Percentiles rank a stretch among this genome's conserved stretches.
phyloP scores from a whole-genome alignment of 1,139 yeast species.

The Candida neerlandica region DNA sequence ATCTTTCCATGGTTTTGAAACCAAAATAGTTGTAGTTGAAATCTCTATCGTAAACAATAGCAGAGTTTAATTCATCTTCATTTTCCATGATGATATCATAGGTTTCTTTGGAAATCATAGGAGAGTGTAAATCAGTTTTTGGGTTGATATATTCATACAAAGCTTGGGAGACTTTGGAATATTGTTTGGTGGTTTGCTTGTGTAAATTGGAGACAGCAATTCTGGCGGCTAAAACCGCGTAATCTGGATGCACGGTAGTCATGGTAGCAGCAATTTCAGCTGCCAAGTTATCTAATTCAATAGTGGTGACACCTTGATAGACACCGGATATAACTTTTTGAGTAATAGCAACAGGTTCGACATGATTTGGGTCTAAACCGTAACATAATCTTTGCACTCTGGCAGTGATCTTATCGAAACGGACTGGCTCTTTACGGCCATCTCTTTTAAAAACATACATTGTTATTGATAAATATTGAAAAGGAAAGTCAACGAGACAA shows the following conservation, averaged over 20 bases:
- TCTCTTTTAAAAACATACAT: slow-evolving; percentile 64
- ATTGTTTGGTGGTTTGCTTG: slow-evolving; percentile 89
- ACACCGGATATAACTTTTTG: slow-evolving; percentile 89
- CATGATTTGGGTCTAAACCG: slow-evolving; percentile 80
- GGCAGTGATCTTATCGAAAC: slow-evolving; percentile 66
- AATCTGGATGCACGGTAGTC: slow-evolving; percentile 97
- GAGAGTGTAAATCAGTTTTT: slow-evolving; percentile 66
- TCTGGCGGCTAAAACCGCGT: slow-evolving; percentile 92
- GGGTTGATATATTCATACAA: slow-evolving; percentile 76
- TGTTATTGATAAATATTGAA: not conserved
- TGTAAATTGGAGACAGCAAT: slow-evolving; percentile 90
- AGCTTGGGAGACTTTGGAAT: slow-evolving; percentile 72
- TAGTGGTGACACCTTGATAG: slow-evolving; percentile 94
- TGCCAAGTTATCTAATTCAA: slow-evolving; percentile 88
- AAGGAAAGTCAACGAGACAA: slow-evolving; percentile 4
- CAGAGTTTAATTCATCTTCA: slow-evolving; percentile 74
- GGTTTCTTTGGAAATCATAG: slow-evolving; percentile 78
- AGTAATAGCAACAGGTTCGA: slow-evolving; percentile 87
- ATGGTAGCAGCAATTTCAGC: slow-evolving; percentile 97
- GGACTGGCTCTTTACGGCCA: slow-evolving; percentile 85
- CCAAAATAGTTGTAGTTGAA: slow-evolving; percentile 84
- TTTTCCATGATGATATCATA: slow-evolving; percentile 63
- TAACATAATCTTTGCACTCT: slow-evolving; percentile 63
- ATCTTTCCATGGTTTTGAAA: slow-evolving; percentile 83
- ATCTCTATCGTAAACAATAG: slow-evolving; percentile 83